A percentile compares a stretch with the other conserved stretches of the same genome.
phyloP scores from a whole-genome alignment of 2,329 filamentous ascomycete species.

The Beauveria pseudobassiana region DNA sequence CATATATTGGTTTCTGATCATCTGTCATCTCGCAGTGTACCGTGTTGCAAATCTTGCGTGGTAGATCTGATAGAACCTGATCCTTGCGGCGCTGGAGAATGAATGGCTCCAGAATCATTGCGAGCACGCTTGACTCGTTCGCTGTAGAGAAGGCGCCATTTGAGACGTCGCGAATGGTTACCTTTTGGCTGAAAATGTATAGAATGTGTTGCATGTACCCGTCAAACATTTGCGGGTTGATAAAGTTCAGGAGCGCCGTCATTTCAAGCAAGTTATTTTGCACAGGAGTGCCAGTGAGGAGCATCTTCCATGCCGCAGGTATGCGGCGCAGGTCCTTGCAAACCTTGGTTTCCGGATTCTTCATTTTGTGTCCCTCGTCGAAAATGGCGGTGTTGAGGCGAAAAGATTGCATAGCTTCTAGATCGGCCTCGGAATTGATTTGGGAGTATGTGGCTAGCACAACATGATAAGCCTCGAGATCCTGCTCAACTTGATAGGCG shows the following conservation, averaged over 20 bases:
- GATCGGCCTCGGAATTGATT: conserved; percentile 42
- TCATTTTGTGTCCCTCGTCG: conserved; percentile 90
- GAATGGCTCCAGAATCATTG: conserved; percentile 90
- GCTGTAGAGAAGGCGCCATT: conserved; percentile 73
- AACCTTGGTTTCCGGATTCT: conserved; percentile 75
- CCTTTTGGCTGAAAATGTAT: conserved; percentile 86
- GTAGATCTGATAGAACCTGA: conserved; percentile 79
- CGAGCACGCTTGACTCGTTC: conserved; percentile 82
- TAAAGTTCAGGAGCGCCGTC: conserved; percentile 84
- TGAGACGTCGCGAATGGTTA: conserved; percentile 70
- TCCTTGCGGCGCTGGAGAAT: conserved; percentile 90
- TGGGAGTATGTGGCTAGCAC: conserved; percentile 56
- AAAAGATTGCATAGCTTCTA: conserved; percentile 42
- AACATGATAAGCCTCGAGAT: conserved; percentile 57
- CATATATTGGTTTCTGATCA: conserved; percentile 67
- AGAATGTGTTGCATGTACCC: conserved; percentile 71
- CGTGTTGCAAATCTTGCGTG: conserved; percentile 69
- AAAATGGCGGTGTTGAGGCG: conserved; percentile 59
- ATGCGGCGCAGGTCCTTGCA: conserved; percentile 77
- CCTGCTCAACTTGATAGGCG: conserved; percentile 56
- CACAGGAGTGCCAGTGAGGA: conserved; percentile 71
- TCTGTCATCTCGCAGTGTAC: conserved; percentile 74
- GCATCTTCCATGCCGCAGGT: conserved; percentile 70
- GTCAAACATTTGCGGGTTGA: conserved; percentile 78
- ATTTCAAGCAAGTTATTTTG: conserved; percentile 94